Conservation (phyloP, 306 rosid genomes). For the Cicer yamashitae region DNA sequence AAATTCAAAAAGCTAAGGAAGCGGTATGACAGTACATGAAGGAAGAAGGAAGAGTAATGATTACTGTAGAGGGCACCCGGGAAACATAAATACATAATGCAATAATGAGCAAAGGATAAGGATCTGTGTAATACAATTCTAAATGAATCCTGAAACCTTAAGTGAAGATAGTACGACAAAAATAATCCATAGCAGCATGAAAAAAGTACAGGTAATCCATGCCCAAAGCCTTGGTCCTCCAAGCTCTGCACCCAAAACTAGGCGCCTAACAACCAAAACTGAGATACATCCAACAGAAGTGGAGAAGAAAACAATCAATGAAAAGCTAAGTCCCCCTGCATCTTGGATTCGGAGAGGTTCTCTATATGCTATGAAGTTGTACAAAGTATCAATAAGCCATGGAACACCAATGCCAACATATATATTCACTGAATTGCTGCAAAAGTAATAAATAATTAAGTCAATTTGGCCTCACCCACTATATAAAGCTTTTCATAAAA, state of each 20-base stretch:
- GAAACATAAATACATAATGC: not conserved
- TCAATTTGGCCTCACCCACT: slow-evolving; percentile 37
- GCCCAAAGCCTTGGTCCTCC: slow-evolving; percentile 99
- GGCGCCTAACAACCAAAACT: slow-evolving; percentile 80
- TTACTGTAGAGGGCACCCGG: not conserved
- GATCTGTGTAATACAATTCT: slow-evolving; percentile 32
- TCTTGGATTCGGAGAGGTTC: slow-evolving; percentile 75
- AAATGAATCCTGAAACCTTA: slow-evolving; percentile 75
- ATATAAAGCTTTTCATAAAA: slow-evolving; percentile 3
- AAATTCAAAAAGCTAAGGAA: not conserved
- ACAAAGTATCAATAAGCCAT: slow-evolving; percentile 83
- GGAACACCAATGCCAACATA: slow-evolving; percentile 95
- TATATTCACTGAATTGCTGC: slow-evolving; percentile 93
- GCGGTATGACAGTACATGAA: not conserved
- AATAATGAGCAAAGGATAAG: not conserved
- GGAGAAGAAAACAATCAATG: slow-evolving; percentile 75
- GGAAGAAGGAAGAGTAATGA: not conserved
- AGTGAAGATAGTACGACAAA: slow-evolving; percentile 86
- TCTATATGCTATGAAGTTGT: slow-evolving; percentile 74
- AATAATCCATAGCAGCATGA: slow-evolving; percentile 82
- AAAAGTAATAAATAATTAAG: slow-evolving; percentile 24
- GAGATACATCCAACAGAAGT: slow-evolving; percentile 82
- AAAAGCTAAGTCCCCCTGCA: slow-evolving; percentile 88
- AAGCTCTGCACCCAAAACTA: slow-evolving; percentile 83
- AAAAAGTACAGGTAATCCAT: slow-evolving; percentile 69